phyloP scores from a whole-genome alignment of 441 rosid species.

The Euphorbia neoarborescens region DNA sequence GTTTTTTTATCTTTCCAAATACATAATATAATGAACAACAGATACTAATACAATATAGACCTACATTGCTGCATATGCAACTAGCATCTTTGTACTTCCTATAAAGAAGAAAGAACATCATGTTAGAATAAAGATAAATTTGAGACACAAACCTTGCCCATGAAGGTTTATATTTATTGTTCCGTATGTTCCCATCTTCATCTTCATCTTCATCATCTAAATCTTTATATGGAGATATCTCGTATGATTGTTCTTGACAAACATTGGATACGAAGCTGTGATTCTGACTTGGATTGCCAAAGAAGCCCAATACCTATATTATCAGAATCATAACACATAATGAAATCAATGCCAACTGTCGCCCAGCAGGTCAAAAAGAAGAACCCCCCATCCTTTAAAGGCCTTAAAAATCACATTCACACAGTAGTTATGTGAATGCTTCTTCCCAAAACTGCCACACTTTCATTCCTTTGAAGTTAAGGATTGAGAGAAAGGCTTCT shows the following conservation, averaged over 20 bases:
- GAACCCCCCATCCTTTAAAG: background rate
- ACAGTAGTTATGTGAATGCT: conserved; percentile 7
- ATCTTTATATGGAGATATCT: conserved; percentile 83
- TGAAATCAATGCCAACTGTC: background rate
- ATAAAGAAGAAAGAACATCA: background rate
- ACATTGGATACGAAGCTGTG: conserved; percentile 14
- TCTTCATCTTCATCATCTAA: conserved; percentile 85
- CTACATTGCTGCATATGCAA: conserved; percentile 1
- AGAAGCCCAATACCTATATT: conserved; percentile 36
- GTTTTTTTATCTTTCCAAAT: background rate
- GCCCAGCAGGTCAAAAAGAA: background rate
- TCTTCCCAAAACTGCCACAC: background rate
- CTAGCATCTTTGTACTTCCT: background rate
- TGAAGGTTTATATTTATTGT: conserved; percentile 62
- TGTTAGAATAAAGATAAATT: background rate
- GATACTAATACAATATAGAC: background rate
- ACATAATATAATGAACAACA: background rate
- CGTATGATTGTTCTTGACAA: conserved; percentile 56
- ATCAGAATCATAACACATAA: background rate
- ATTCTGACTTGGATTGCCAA: conserved; percentile 22
- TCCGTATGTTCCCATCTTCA: conserved; percentile 36
- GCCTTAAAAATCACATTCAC: background rate
- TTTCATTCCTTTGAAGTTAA: background rate
- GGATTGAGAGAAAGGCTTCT: background rate
- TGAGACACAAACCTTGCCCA: conserved; percentile 66